These are phyloP conservation scores for Kwoniella mangroviensis DNA, from an alignment of 768 basidiomycete genomes.

Conservation along the genomic window DNA sequence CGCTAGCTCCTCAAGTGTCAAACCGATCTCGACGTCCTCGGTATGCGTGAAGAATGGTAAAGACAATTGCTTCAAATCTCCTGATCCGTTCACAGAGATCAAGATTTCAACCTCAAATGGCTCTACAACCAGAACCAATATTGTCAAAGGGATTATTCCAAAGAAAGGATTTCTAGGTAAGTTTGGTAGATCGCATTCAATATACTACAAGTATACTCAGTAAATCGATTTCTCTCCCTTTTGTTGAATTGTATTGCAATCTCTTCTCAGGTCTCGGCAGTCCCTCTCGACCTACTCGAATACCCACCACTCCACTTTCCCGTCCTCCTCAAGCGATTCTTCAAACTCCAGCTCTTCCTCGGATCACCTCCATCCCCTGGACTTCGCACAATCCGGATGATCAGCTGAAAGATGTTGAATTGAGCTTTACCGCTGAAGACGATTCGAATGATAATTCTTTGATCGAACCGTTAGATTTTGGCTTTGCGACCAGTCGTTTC, in stretches of 20 bases:
- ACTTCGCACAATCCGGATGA: slow-evolving; percentile 3
- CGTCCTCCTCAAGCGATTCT: not conserved
- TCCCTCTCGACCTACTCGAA: not conserved
- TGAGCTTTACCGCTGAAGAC: slow-evolving; percentile 20
- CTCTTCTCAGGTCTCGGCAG: not conserved
- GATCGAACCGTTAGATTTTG: slow-evolving; percentile 9
- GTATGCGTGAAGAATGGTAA: not conserved
- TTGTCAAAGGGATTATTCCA: not conserved
- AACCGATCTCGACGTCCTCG: not conserved
- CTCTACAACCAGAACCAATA: not conserved
- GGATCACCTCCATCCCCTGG: not conserved
- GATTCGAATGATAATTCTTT: slow-evolving; percentile 3
- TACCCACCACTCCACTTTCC: not conserved
- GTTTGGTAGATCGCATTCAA: not conserved
- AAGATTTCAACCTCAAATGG: no score
- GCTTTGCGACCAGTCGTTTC: slow-evolving; percentile 16
- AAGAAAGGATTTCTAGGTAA: not conserved
- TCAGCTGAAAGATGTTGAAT: slow-evolving; percentile 21
- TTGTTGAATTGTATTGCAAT: not conserved
- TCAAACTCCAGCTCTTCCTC: slow-evolving; percentile 10
- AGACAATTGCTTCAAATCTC: not conserved
- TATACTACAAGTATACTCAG: no score
- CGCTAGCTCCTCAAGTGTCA: not conserved
- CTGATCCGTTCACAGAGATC: not conserved
- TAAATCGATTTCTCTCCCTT: not conserved